Conservation (phyloP, 495 filamentous ascomycete species). For the Trypethelium eluteriae region DNA sequence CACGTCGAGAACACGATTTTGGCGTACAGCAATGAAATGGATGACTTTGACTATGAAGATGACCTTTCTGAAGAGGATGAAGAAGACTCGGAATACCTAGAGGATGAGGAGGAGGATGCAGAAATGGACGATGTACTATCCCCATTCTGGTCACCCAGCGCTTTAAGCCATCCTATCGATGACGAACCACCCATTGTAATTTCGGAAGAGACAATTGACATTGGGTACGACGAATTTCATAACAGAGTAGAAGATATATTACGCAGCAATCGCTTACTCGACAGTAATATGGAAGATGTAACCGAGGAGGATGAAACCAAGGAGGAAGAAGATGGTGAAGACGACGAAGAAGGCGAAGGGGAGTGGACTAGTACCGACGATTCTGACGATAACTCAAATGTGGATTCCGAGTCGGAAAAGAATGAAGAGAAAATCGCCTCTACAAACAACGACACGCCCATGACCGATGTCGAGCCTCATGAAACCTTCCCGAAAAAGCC, state of each 20-base stretch:
- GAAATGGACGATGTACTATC: not conserved
- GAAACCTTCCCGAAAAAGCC: not conserved
- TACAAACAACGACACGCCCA: conserved; percentile 10
- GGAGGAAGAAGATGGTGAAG: conserved; percentile 21
- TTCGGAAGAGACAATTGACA: no score
- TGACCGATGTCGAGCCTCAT: not conserved
- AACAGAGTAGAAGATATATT: no score
- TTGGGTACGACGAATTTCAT: no score
- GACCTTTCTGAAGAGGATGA: conserved; percentile 24
- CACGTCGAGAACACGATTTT: conserved; percentile 41
- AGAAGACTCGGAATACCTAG: conserved; percentile 17
- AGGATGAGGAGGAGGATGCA: conserved; percentile 20
- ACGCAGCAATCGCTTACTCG: not conserved
- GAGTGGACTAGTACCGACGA: conserved; percentile 36
- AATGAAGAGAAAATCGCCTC: not conserved
- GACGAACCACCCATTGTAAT: no score
- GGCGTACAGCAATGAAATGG: conserved; percentile 27
- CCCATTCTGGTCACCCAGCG: not conserved
- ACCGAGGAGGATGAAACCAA: conserved; percentile 30
- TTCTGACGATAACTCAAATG: conserved; percentile 11
- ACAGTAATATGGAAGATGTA: conserved; percentile 16
- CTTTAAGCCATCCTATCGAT: not conserved
- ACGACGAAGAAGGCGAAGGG: conserved; percentile 29
- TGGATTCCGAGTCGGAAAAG: not conserved
- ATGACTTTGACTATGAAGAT: conserved; percentile 33